These are phyloP conservation scores for Parascedosporium putredinis DNA, from an alignment of 2,329 filamentous ascomycete genomes.

Conservation along the genomic window DNA sequence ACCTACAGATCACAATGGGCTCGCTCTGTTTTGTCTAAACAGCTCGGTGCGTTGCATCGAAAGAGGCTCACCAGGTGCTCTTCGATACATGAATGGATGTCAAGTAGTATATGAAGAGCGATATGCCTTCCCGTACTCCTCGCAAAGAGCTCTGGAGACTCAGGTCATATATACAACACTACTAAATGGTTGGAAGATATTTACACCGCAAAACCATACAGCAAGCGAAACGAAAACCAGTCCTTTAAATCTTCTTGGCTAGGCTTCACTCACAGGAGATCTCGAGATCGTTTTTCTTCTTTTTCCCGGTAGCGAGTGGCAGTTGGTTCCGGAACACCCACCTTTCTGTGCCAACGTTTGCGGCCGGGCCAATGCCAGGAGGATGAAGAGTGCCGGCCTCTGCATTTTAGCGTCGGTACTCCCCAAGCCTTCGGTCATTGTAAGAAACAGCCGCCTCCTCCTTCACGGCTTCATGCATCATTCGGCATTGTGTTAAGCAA, in stretches of 20 bases:
- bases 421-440: conserved; percentile 2
- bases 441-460: neutral
- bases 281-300: no score
- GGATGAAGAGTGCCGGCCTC: neutral
- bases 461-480: neutral
- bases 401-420: neutral
- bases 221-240: neutral
- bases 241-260: no score
- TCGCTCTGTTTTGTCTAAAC: neutral
- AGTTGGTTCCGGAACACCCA: neutral
- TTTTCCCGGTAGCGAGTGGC: neutral
- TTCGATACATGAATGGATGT: neutral
- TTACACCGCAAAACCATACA: no score
- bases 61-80: neutral
- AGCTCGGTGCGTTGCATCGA: neutral
- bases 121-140: neutral
- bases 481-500: neutral
- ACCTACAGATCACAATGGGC: neutral
- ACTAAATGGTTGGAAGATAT: no score
- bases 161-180: no score
- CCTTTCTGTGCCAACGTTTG: neutral
- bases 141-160: no score
- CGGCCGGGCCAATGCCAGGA: neutral
- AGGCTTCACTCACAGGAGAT: no score
- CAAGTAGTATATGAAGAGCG: neutral